phyloP scores from a whole-genome alignment of 495 filamentous ascomycete species.

The Penicillium soppii region DNA sequence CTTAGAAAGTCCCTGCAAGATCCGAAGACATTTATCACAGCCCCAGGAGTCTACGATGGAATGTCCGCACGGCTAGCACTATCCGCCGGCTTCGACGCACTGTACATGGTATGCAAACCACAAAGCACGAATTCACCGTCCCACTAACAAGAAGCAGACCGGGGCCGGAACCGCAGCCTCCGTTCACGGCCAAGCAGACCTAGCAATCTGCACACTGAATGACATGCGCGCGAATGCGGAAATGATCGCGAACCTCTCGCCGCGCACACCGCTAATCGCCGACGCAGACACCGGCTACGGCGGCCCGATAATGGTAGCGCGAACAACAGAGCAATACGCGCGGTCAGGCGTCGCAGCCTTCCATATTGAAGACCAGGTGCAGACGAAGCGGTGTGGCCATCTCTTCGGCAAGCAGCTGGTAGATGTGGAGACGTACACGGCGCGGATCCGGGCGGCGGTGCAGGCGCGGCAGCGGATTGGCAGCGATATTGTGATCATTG shows the following conservation, averaged over 20 bases:
- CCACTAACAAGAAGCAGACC: slow-evolving; percentile 41
- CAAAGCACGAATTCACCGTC: not conserved
- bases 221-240: slow-evolving; percentile 47
- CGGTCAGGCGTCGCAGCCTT: slow-evolving; percentile 65
- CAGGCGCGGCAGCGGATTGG: slow-evolving; percentile 48
- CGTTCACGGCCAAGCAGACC: slow-evolving; percentile 64
- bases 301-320: slow-evolving; percentile 62
- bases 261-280: slow-evolving; percentile 58
- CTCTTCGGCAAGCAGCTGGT: slow-evolving; percentile 64
- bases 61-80: slow-evolving; percentile 65
- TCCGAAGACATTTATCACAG: slow-evolving; percentile 42
- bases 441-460: slow-evolving; percentile 58
- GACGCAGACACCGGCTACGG: slow-evolving; percentile 71
- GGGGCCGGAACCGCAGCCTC: slow-evolving; percentile 69
- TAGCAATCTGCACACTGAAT: slow-evolving; percentile 56
- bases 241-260: slow-evolving; percentile 42
- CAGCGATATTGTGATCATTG: slow-evolving; percentile 67
- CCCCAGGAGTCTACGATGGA: slow-evolving; percentile 70
- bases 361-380: slow-evolving; percentile 73
- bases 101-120: slow-evolving; percentile 58
- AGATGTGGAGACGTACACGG: slow-evolving; percentile 46
- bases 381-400: slow-evolving; percentile 67
- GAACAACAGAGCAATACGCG: slow-evolving; percentile 62
- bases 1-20: slow-evolving; percentile 32
- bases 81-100: slow-evolving; percentile 56